These are phyloP conservation scores for Venturia asperata DNA, from an alignment of 2,329 filamentous ascomycete species.

Conservation along the genomic window DNA sequence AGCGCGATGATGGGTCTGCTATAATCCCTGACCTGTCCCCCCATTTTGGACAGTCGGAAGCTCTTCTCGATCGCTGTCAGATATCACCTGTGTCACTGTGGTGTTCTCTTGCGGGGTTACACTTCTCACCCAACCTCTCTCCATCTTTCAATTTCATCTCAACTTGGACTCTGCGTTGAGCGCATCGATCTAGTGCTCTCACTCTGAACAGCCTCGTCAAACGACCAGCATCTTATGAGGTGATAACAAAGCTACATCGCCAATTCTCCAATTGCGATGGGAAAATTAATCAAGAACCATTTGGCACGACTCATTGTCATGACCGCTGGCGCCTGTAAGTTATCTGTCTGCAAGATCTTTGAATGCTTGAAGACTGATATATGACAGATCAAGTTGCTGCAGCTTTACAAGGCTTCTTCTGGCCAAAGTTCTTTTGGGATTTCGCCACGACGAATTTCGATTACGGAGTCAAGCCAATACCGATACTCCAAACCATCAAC, in stretches of 20 bases:
- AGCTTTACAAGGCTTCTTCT: slow-evolving; percentile 84
- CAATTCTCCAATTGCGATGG: slow-evolving; percentile 52
- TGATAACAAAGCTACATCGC: slow-evolving; percentile 10
- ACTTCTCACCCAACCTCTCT: slow-evolving; percentile 1
- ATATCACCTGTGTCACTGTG: slow-evolving; percentile 10
- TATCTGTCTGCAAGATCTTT: background rate
- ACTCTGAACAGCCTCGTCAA: background rate
- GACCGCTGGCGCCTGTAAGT: slow-evolving; percentile 68
- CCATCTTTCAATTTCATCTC: background rate
- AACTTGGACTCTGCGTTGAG: slow-evolving; percentile 12
- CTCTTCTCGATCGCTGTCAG: slow-evolving; percentile 8
- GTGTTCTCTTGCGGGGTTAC: slow-evolving; percentile 10
- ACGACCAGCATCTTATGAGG: slow-evolving; percentile 5
- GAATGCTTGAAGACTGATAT: slow-evolving; percentile 11
- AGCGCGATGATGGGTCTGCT: background rate
- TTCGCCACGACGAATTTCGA: slow-evolving; percentile 89
- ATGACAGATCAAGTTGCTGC: slow-evolving; percentile 74
- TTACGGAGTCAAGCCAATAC: slow-evolving; percentile 75
- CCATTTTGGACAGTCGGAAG: slow-evolving; percentile 7
- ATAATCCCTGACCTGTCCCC: background rate
- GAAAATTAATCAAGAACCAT: slow-evolving; percentile 98
- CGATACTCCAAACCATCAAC: slow-evolving; percentile 84
- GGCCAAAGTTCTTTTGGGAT: slow-evolving; percentile 99
- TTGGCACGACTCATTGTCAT: slow-evolving; percentile 92
- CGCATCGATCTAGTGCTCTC: background rate